Base-by-base conservation (phyloP, 2,329 filamentous ascomycete species). In the Lachnellula cervina region DNA sequence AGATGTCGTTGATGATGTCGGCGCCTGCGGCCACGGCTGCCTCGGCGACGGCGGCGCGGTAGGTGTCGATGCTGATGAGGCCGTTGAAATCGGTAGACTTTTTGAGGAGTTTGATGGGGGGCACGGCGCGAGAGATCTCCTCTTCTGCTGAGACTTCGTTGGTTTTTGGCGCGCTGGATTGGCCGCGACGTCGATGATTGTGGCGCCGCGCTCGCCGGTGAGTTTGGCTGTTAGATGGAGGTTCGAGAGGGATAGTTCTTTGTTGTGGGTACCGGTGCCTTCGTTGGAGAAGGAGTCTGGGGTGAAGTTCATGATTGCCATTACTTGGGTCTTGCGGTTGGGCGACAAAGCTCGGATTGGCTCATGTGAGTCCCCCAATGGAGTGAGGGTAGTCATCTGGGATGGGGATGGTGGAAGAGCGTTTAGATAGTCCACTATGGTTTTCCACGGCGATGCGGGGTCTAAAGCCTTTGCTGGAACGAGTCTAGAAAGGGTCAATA, bases 241-340 rank as follows among this genome's bases (percentile, higher is more conserved):
- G 16, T 23, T 19, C 6, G 43, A 2, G 4, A 21, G 7, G 16
- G 11, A 23, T 14, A 55, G 46, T 9, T 51, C 32, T 67, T 23
- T 76, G 21, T 28, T 16, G 32, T 21, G 67, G 44, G 74, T 73
- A 70, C 91, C 81, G 8, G 77, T 67, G 8, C 91, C 91, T 52
- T 91, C 93, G 68, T 97, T 92, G 1, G 93, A 97, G 76, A 99
- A 99, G 9, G 93, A 97, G 73, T 99, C 93, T 0, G 93, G 93
- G 0, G 94, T 97, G 51, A 96, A 76, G 72, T 99, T 99, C 46
- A 97, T 78, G 61, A 99, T 96, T 53, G 89, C 89, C 94, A 99
- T 99, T 63, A 97, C 74, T 46, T 84, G 83, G 0, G 93, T 97
- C 52, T 75, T 77, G 48, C 69, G 64, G 13, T 78, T 76, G 6